Conservation (phyloP, 805 yeast genomes). For the Kazachstania taianensis region DNA sequence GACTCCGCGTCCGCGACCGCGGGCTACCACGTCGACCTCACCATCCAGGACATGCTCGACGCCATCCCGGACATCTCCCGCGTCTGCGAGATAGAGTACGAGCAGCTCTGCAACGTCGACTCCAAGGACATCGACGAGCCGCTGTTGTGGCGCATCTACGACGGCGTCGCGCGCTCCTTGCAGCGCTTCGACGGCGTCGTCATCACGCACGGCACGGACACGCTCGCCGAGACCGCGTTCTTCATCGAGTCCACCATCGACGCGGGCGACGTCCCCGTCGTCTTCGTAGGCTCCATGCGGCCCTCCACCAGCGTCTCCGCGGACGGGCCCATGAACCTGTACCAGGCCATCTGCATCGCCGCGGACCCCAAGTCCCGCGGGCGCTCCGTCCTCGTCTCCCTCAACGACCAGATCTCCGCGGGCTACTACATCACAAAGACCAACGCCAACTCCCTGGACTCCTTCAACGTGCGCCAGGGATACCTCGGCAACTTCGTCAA, state of each 20-base stretch:
- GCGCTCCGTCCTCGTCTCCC: constrained; percentile 53
- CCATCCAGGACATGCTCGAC: constrained; percentile 40
- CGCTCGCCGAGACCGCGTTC: constrained; percentile 58
- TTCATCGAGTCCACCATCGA: constrained; percentile 43
- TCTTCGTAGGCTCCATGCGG: constrained; percentile 65
- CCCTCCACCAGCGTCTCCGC: constrained; percentile 62
- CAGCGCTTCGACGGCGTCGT: constrained; percentile 47
- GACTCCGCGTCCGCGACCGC: constrained; percentile 39
- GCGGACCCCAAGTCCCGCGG: constrained; percentile 39
- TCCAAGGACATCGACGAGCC: constrained; percentile 45
- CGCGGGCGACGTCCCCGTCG: constrained; percentile 45
- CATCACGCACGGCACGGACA: constrained; percentile 64
- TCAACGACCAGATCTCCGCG: constrained; percentile 59
- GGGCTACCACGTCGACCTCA: constrained; percentile 43
- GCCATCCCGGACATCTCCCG: constrained; percentile 47
- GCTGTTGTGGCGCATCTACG: constrained; percentile 37
- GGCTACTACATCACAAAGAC: constrained; percentile 64
- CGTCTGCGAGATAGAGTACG: constrained; percentile 49
- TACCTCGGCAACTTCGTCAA: constrained; percentile 61
- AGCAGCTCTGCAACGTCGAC: constrained; percentile 52
- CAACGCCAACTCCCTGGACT: constrained; percentile 60
- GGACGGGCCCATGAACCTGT: constrained; percentile 65
- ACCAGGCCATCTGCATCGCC: constrained; percentile 60
- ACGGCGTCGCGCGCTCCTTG: constrained; percentile 37
- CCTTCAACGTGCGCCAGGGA: constrained; percentile 64